These are phyloP conservation scores for Kodamaea arcana DNA, from an alignment of 1,139 yeast genomes.

Conservation along the genomic window DNA sequence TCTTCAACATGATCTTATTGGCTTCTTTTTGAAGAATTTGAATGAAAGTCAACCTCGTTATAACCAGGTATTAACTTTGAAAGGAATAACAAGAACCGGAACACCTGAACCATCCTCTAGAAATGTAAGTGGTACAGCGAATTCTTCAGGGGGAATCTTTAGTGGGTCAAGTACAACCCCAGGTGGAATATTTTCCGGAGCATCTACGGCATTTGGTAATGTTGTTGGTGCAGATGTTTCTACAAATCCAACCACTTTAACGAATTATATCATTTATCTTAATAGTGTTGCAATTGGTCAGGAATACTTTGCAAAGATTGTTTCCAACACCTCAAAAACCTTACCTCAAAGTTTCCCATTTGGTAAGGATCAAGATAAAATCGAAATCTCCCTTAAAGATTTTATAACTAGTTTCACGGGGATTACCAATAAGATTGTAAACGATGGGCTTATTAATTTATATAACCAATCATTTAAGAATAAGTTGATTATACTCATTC, in stretches of 20 bases:
- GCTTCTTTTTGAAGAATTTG: conserved; percentile 46
- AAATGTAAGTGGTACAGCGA: conserved; percentile 7
- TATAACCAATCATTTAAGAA: conserved; percentile 57
- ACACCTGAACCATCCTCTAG: conserved; percentile 18
- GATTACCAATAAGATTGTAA: conserved; percentile 45
- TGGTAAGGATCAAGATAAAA: conserved; percentile 46
- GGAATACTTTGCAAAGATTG: conserved; percentile 48
- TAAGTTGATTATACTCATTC: conserved; percentile 44
- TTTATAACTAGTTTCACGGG: conserved; percentile 37
- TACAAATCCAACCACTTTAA: conserved; percentile 32
- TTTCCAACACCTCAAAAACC: conserved; percentile 31
- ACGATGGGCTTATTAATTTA: conserved; percentile 51
- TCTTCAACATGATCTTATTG: conserved; percentile 36
- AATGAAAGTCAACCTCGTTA: conserved; percentile 54
- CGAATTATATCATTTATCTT: conserved; percentile 50
- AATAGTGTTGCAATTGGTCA: conserved; percentile 61
- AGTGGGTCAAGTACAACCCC: conserved; percentile 21
- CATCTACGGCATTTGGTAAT: conserved; percentile 44
- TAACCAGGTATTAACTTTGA: conserved; percentile 34
- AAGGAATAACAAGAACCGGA: conserved; percentile 9
- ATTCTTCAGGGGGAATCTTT: neutral
- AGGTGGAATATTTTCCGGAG: conserved; percentile 36
- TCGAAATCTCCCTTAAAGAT: conserved; percentile 38
- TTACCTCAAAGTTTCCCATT: conserved; percentile 41
- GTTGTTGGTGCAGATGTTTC: conserved; percentile 38